A percentile compares a stretch with the other conserved stretches of the same genome.
Conservation (phyloP, 1,284 basidiomycete species). For the Amylostereum areolatum region DNA sequence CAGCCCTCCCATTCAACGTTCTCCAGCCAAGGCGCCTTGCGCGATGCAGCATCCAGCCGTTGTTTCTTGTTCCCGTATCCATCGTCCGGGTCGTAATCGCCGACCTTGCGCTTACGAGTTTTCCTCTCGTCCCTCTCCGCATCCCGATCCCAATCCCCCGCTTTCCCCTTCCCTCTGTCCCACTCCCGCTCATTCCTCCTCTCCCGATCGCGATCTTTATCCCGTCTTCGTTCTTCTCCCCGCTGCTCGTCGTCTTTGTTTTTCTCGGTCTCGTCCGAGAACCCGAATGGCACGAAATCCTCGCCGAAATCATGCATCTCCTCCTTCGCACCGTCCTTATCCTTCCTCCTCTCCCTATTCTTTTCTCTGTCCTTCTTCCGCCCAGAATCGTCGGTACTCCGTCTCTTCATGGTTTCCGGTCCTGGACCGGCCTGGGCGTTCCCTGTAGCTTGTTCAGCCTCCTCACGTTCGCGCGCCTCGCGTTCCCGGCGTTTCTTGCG, state of each 20-base stretch:
- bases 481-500: neutral
- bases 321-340: neutral
- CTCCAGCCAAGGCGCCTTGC: conserved; percentile 74
- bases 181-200: conserved; percentile 39
- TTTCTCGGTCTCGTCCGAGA: conserved; percentile 24
- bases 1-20: conserved; percentile 78
- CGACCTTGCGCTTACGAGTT: conserved; percentile 36
- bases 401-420: neutral
- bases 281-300: conserved; percentile 58
- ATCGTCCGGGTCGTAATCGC: conserved; percentile 42
- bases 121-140: conserved; percentile 19
- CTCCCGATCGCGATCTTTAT: conserved; percentile 8
- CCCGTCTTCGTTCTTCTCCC: conserved; percentile 12
- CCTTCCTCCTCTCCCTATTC: conserved; percentile 1
- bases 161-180: conserved; percentile 28
- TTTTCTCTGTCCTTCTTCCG: neutral
- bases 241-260: conserved; percentile 9
- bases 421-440: conserved; percentile 2
- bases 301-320: conserved; percentile 31
- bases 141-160: conserved; percentile 19
- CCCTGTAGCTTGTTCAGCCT: no score
- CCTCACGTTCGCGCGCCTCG: neutral
- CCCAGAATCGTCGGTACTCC: neutral
- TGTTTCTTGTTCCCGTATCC: conserved; percentile 54
- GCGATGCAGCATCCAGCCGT: conserved; percentile 48